These are phyloP conservation scores for Hippophae gyantsensis DNA, from an alignment of 306 rosid genomes.

Conservation along the genomic window DNA sequence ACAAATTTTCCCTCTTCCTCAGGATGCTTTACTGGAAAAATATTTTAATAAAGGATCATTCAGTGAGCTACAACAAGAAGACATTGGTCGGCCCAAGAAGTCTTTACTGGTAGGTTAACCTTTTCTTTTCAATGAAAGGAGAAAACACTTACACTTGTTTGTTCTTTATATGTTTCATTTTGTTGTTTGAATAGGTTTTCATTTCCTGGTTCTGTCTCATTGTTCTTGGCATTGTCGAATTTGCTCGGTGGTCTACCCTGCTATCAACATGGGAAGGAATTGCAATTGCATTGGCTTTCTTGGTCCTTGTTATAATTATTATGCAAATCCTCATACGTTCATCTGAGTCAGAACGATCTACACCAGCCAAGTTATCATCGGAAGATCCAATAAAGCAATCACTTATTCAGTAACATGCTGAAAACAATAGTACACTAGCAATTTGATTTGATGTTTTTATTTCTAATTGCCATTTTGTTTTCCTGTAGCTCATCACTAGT, in stretches of 20 bases:
- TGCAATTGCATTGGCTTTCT: conserved; percentile 27
- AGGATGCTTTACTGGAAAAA: conserved; percentile 79
- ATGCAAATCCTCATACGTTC: conserved; percentile 69
- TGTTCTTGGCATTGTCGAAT: conserved; percentile 23
- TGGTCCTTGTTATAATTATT: conserved; percentile 30
- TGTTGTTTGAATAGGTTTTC: conserved; percentile 44
- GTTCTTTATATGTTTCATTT: neutral
- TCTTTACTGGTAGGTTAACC: conserved; percentile 47
- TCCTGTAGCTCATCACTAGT: too few relatives aligned
- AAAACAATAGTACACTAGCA: neutral
- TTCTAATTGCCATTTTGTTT: too few relatives aligned
- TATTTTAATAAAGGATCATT: conserved; percentile 37
- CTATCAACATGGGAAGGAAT: conserved; percentile 74
- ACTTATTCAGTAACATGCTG: conserved; percentile 37
- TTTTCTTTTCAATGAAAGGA: neutral
- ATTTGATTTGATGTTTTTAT: too few relatives aligned
- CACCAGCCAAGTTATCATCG: conserved; percentile 20
- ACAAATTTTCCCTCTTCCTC: neutral
- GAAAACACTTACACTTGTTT: neutral
- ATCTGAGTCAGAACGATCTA: conserved; percentile 45
- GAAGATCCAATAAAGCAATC: conserved; percentile 38
- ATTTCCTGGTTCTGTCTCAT: conserved; percentile 43
- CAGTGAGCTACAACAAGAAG: conserved; percentile 42
- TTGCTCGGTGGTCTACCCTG: conserved; percentile 39
- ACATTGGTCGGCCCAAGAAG: conserved; percentile 43